These are phyloP conservation scores for Triticum dicoccoides DNA, from an alignment of 176 grass and related monocot species.

Conservation along the genomic window DNA sequence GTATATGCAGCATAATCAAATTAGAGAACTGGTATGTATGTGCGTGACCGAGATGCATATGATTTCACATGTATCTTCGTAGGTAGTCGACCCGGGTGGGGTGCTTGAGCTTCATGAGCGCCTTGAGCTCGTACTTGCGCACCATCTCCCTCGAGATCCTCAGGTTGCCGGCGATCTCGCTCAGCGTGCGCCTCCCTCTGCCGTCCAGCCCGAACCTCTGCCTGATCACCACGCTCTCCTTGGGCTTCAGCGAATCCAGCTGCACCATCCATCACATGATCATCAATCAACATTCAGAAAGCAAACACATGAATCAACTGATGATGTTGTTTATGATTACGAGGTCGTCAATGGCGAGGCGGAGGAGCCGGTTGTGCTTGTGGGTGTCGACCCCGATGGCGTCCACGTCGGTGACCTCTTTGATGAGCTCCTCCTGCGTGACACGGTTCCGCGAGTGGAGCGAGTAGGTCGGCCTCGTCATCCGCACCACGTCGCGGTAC, in stretches of 20 bases:
- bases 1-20: background rate
- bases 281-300: background rate
- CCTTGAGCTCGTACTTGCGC: slow-evolving; percentile 92
- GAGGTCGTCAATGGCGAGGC: slow-evolving; percentile 87
- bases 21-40: background rate
- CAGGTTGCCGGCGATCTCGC: slow-evolving; percentile 83
- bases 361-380: slow-evolving; percentile 63
- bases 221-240: slow-evolving; percentile 89
- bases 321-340: slow-evolving; percentile 20
- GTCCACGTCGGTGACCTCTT: slow-evolving; percentile 60
- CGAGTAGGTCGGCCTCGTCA: slow-evolving; percentile 62
- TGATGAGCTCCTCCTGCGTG: slow-evolving; percentile 82
- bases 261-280: background rate
- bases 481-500: slow-evolving; percentile 69
- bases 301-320: background rate
- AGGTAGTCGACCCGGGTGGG: slow-evolving; percentile 80
- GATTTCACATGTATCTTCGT: slow-evolving; percentile 62
- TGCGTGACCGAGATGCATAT: background rate
- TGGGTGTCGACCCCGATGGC: slow-evolving; percentile 50
- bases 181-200: slow-evolving; percentile 61
- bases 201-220: slow-evolving; percentile 89
- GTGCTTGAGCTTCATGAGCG: slow-evolving; percentile 96
- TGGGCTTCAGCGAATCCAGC: slow-evolving; percentile 94
- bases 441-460: slow-evolving; percentile 69
- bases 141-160: slow-evolving; percentile 91